Percentiles rank a stretch among this genome's conserved stretches.
phyloP scores from a whole-genome alignment of 2,329 filamentous ascomycete species.

The Colletotrichum spinosum region DNA sequence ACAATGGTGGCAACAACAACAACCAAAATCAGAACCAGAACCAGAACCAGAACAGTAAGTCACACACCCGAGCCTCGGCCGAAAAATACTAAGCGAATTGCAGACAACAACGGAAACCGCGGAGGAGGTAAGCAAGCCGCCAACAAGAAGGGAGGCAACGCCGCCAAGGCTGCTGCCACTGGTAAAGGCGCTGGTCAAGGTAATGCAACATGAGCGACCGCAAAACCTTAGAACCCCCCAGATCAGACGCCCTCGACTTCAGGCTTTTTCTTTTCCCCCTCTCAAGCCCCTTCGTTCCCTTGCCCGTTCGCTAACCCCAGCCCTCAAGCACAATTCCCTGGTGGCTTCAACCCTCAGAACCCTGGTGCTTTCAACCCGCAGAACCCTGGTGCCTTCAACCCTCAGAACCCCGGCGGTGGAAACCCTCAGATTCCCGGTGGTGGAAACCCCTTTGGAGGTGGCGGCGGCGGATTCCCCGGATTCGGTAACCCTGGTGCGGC shows the following conservation, averaged over 20 bases:
- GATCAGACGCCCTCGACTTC: background rate
- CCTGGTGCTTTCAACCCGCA: slow-evolving; percentile 1
- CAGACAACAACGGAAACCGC: slow-evolving; percentile 11
- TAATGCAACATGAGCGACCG: slow-evolving; percentile 14
- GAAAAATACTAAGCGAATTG: background rate
- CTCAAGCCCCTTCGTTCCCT: background rate
- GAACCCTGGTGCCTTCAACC: slow-evolving; percentile 3
- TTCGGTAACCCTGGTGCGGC: slow-evolving; percentile 30
- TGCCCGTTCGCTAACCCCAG: slow-evolving; percentile 13
- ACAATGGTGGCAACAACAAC: slow-evolving; percentile 35
- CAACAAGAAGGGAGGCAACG: slow-evolving; percentile 4
- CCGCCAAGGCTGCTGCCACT: slow-evolving; percentile 10
- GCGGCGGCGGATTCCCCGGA: slow-evolving; percentile 16
- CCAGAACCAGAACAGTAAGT: slow-evolving; percentile 38
- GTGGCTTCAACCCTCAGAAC: slow-evolving; percentile 11
- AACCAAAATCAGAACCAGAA: slow-evolving; percentile 37
- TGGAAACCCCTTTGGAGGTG: slow-evolving; percentile 6
- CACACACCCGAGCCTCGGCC: no score
- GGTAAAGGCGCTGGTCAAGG: slow-evolving; percentile 32
- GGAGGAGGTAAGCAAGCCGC: slow-evolving; percentile 27
- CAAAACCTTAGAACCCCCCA: slow-evolving; percentile 27
- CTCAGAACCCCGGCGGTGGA: no score
- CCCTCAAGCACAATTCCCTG: slow-evolving; percentile 24
- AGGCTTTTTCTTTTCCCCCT: slow-evolving; percentile 9
- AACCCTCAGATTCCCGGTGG: background rate